Conservation (phyloP, 768 basidiomycete species). For the Phylloporus sp. region DNA sequence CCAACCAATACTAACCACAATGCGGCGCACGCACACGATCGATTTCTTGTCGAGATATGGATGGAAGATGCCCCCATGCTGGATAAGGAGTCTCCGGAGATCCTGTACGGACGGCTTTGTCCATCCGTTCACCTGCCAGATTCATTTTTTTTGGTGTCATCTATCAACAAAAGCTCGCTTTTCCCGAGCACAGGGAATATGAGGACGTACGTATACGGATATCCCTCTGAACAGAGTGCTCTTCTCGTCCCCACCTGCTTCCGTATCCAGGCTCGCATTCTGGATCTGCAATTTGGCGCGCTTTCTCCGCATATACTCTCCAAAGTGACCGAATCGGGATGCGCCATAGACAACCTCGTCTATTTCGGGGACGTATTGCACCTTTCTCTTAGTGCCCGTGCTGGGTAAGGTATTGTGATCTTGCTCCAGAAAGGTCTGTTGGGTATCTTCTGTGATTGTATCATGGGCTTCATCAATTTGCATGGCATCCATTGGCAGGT, state of each 20-base stretch:
- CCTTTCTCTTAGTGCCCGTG: slow-evolving; percentile 18
- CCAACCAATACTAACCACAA: neutral
- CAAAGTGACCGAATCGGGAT: slow-evolving; percentile 76
- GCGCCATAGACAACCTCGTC: slow-evolving; percentile 65
- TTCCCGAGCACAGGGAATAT: neutral
- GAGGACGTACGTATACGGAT: slow-evolving; percentile 72
- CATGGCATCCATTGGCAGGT: slow-evolving; percentile 37
- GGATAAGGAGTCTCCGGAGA: slow-evolving; percentile 71
- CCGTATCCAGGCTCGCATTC: slow-evolving; percentile 43
- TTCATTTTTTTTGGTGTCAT: neutral
- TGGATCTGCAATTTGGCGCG: slow-evolving; percentile 87
- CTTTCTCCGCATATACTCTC: slow-evolving; percentile 89
- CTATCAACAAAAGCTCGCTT: neutral
- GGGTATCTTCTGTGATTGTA: slow-evolving; percentile 17
- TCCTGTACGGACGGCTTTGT: slow-evolving; percentile 86
- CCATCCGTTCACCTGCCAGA: slow-evolving; percentile 86
- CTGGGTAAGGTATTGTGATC: slow-evolving; percentile 11
- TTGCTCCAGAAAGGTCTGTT: slow-evolving; percentile 37
- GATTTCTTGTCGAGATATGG: slow-evolving; percentile 81
- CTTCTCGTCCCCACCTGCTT: slow-evolving; percentile 17
- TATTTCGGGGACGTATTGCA: slow-evolving; percentile 17
- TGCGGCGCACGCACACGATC: slow-evolving; percentile 49
- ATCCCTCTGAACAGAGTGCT: slow-evolving; percentile 68
- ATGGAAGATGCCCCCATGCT: slow-evolving; percentile 79
- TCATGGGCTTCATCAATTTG: slow-evolving; percentile 11